Percentiles rank a stretch among this genome's conserved stretches.
Evolutionary conservation across 108 stramenopile species (phyloP).

Genomic region (Cyclostephanos invisitatus): DNA sequence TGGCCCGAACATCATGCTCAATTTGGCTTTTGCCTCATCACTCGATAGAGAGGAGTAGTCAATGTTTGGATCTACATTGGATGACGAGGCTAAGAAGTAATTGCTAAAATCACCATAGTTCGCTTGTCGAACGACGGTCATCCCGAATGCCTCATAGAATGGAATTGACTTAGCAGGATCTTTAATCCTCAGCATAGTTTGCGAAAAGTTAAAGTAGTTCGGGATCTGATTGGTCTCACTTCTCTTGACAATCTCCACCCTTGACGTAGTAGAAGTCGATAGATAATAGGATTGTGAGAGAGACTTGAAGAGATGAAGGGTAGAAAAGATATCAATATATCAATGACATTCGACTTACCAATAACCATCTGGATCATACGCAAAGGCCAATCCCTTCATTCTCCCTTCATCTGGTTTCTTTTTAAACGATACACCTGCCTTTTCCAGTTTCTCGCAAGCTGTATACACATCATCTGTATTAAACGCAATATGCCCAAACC

Average conservation of each 20-base stretch:
- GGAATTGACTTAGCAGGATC: constrained; percentile 85
- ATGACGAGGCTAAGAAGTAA: constrained; percentile 89
- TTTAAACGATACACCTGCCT: constrained; percentile 84
- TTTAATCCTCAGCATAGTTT: constrained; percentile 96
- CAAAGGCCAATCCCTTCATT: constrained; percentile 93
- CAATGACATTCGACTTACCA: constrained; percentile 39
- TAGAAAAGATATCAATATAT: not conserved
- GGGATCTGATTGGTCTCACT: constrained; percentile 42
- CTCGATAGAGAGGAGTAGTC: constrained; percentile 46
- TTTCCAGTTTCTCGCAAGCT: constrained; percentile 75
- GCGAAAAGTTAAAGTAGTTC: constrained; percentile 84
- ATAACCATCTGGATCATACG: constrained; percentile 88
- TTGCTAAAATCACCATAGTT: constrained; percentile 92
- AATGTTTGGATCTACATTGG: constrained; percentile 50
- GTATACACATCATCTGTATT: constrained; percentile 86
- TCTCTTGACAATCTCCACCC: constrained; percentile 78
- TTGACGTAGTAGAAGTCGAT: not conserved
- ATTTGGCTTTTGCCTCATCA: constrained; percentile 35
- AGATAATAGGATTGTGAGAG: not conserved
- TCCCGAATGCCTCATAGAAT: constrained; percentile 89
- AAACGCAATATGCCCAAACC: constrained; percentile 85
- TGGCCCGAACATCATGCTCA: constrained; percentile 60
- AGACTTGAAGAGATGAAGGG: not conserved
- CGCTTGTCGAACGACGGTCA: constrained; percentile 74
- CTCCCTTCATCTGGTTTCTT: constrained; percentile 95